Conservation (phyloP, 2,329 filamentous ascomycete genomes). For the Colletotrichum sp. region DNA sequence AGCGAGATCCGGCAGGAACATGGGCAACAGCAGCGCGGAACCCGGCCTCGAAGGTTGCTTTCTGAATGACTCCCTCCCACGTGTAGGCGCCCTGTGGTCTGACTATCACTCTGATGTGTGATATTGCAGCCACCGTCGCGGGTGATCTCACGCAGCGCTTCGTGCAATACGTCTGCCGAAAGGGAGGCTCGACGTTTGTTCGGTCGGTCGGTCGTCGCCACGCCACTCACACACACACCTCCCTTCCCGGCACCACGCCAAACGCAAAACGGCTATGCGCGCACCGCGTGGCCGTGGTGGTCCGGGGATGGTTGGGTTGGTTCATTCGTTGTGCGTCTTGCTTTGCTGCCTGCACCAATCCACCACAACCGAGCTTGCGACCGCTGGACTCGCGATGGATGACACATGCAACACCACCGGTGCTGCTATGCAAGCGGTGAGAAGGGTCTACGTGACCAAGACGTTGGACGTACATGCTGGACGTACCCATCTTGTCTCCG, state of each 20-base stretch:
- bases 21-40: neutral
- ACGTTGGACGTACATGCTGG: neutral
- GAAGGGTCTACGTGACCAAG: neutral
- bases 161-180: neutral
- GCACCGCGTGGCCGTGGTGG: neutral
- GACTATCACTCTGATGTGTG: neutral
- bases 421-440: neutral
- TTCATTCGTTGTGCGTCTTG: neutral
- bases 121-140: neutral
- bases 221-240: neutral
- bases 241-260: neutral
- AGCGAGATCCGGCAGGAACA: neutral
- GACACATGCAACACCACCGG: neutral
- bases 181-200: neutral
- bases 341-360: neutral
- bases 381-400: neutral
- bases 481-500: neutral
- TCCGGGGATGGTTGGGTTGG: neutral
- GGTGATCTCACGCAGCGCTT: neutral
- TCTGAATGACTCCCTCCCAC: neutral
- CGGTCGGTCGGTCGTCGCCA: neutral
- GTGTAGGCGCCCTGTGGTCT: neutral
- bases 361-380: neutral
- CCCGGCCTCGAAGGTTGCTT: neutral
- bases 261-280: conserved; percentile 3